A percentile compares a stretch with the other conserved stretches of the same genome.
These are phyloP conservation scores for Spathaspora arborariae DNA, from an alignment of 805 yeast species.

Conservation along the genomic window DNA sequence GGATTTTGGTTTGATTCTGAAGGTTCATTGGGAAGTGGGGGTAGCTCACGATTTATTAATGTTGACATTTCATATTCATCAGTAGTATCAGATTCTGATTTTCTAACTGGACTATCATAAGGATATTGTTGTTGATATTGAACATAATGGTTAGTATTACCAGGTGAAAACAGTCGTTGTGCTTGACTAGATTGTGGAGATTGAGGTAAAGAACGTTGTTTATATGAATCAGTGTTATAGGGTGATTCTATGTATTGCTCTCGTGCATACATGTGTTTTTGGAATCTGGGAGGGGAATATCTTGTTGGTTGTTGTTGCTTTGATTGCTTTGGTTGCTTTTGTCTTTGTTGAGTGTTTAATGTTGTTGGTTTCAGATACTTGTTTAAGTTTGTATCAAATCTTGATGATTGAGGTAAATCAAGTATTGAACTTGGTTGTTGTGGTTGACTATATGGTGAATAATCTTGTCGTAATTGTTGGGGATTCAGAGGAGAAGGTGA, in stretches of 20 bases:
- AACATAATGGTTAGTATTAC: slow-evolving; percentile 5
- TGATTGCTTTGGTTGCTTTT: background rate
- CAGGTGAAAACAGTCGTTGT: background rate
- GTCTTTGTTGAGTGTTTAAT: background rate
- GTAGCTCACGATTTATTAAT: slow-evolving; percentile 5
- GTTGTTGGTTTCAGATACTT: background rate
- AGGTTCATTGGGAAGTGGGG: slow-evolving; percentile 6
- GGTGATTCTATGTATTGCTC: too few species aligned
- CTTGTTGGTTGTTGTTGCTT: background rate
- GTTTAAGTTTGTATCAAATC: background rate
- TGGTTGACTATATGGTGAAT: background rate
- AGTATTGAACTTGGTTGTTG: background rate
- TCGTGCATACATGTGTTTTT: too few species aligned
- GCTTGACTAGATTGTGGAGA: background rate
- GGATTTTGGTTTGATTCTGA: background rate
- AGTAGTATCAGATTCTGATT: background rate
- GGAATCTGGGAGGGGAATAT: background rate
- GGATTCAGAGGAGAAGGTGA: background rate
- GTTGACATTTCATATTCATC: slow-evolving; percentile 11
- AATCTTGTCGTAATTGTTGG: background rate
- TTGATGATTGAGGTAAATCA: background rate
- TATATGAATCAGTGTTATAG: too few species aligned
- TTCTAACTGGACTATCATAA: background rate
- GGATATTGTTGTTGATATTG: slow-evolving; percentile 8
- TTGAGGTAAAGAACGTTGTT: background rate